Evolutionary conservation across 2,329 filamentous ascomycete species (phyloP).

Genomic region (Fusarium sp.): DNA sequence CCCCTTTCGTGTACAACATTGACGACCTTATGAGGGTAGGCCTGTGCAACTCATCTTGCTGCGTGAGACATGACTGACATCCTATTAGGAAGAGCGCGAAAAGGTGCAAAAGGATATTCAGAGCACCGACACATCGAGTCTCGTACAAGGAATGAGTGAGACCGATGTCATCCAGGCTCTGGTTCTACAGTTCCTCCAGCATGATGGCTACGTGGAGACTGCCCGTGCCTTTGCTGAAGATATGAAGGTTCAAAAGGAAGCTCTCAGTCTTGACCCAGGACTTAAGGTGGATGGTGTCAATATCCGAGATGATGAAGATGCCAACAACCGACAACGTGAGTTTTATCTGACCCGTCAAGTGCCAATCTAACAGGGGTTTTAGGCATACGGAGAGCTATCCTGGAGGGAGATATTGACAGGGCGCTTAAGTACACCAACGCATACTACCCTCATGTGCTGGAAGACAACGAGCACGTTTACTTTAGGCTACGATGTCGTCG

Average conservation of each 20-base stretch:
- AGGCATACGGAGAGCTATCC: slow-evolving; percentile 88
- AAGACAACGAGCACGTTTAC: slow-evolving; percentile 83
- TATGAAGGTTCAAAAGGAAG: slow-evolving; percentile 77
- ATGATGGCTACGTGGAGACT: slow-evolving; percentile 96
- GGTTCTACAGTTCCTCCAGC: slow-evolving; percentile 86
- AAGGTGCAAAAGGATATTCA: slow-evolving; percentile 71
- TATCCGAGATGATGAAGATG: slow-evolving; percentile 85
- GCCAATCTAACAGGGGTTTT: slow-evolving; percentile 24
- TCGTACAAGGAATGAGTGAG: slow-evolving; percentile 76
- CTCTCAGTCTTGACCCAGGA: slow-evolving; percentile 70
- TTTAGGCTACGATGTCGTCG: slow-evolving; percentile 91
- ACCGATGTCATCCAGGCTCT: slow-evolving; percentile 84
- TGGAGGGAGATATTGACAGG: slow-evolving; percentile 92
- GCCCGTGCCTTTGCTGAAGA: slow-evolving; percentile 89
- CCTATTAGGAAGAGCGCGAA: slow-evolving; percentile 67
- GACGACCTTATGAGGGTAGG: slow-evolving; percentile 83
- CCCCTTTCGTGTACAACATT: slow-evolving; percentile 90
- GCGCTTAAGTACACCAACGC: slow-evolving; percentile 84
- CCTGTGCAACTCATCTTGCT: slow-evolving; percentile 3
- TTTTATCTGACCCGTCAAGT: neutral
- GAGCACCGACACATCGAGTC: slow-evolving; percentile 64
- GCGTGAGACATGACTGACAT: slow-evolving; percentile 22
- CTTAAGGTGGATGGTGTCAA: slow-evolving; percentile 69
- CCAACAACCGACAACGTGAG: slow-evolving; percentile 86
- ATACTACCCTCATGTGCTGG: slow-evolving; percentile 84